Conservation (phyloP, 306 rosid species). For the Dryas octopetala region DNA sequence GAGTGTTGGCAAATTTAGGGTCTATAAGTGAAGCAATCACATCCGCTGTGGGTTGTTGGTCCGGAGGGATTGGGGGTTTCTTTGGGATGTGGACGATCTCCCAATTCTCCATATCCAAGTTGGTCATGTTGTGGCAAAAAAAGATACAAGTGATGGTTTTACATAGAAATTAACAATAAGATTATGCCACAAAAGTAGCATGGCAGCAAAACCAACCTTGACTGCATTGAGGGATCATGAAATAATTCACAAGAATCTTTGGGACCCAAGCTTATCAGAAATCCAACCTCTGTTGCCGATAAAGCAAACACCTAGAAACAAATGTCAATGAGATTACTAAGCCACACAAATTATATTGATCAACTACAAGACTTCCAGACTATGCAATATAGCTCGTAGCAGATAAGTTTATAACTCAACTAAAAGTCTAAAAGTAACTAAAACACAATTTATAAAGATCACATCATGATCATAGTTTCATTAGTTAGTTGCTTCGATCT, state of each 20-base stretch:
- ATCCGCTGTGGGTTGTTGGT: conserved; percentile 66
- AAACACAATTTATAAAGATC: too few species aligned
- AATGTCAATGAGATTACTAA: conserved; percentile 14
- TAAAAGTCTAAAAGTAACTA: too few species aligned
- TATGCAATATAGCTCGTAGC: conserved; percentile 10
- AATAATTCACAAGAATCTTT: conserved; percentile 86
- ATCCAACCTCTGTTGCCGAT: conserved; percentile 80
- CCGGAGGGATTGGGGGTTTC: conserved; percentile 49
- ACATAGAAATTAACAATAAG: too few species aligned
- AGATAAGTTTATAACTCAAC: too few species aligned
- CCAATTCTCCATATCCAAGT: conserved; percentile 20
- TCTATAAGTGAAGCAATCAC: conserved; percentile 62
- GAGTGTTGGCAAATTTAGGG: conserved; percentile 67
- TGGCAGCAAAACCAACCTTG: conserved; percentile 55
- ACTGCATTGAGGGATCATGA: conserved; percentile 86
- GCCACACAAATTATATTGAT: conserved; percentile 45
- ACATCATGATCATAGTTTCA: too few species aligned
- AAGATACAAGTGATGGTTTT: too few species aligned
- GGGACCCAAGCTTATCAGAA: conserved; percentile 79
- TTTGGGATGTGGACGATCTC: conserved; percentile 67
- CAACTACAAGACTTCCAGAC: conserved; percentile 60
- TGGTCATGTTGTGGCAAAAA: background rate
- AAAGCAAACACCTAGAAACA: conserved; percentile 68
- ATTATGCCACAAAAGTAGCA: background rate
- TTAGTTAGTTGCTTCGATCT: too few species aligned